Evolutionary conservation across 331 rosid species (phyloP).

Genomic region (Malus hybrid): DNA sequence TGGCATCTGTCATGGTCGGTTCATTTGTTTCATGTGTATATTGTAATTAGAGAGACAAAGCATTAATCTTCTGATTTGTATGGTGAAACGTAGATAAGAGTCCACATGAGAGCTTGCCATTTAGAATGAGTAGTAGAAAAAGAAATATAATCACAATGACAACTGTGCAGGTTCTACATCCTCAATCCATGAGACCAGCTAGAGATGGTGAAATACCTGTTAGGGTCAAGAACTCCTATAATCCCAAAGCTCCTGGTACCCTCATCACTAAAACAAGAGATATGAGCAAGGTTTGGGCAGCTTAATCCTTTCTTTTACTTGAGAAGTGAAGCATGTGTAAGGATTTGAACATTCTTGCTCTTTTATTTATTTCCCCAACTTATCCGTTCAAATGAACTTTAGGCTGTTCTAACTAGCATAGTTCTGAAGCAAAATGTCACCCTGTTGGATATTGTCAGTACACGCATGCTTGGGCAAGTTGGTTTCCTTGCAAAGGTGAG

Average conservation of each 20-base stretch:
- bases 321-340: not conserved
- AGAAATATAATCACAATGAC: not conserved
- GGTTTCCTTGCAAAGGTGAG: slow-evolving; percentile 89
- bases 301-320: not conserved
- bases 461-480: slow-evolving; percentile 86
- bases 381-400: slow-evolving; percentile 6
- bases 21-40: not conserved
- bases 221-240: slow-evolving; percentile 83
- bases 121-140: not conserved
- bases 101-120: not conserved
- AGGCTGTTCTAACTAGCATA: slow-evolving; percentile 78
- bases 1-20: not conserved
- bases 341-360: slow-evolving; percentile 5
- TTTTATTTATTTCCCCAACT: not conserved
- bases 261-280: slow-evolving; percentile 72
- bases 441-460: slow-evolving; percentile 83
- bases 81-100: not conserved
- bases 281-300: slow-evolving; percentile 61
- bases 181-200: slow-evolving; percentile 91
- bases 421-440: slow-evolving; percentile 72
- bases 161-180: slow-evolving; percentile 61
- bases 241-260: slow-evolving; percentile 83
- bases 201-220: slow-evolving; percentile 85
- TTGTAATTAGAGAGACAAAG: not conserved
- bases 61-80: not conserved